Evolutionary conservation across 2,329 filamentous ascomycete species (phyloP).

Genomic region (Chaetomium sp.): DNA sequence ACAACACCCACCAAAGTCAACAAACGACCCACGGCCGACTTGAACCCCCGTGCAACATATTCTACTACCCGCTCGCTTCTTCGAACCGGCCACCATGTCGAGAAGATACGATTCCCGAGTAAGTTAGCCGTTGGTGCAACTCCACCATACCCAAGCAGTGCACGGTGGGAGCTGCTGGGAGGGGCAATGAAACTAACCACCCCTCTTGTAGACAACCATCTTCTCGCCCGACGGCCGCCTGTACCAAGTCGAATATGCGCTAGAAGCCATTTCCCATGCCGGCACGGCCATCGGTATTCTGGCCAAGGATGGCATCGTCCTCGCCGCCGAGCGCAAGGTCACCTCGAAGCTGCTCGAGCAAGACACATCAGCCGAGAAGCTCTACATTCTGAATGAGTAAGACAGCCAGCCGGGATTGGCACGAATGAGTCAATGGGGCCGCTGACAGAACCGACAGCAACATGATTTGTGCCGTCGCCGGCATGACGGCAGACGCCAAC

Average conservation of each 20-base stretch:
- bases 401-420: conserved; percentile 38
- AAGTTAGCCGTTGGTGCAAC: conserved; percentile 47
- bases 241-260: conserved; percentile 98
- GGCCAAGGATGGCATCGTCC: conserved; percentile 96
- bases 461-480: conserved; percentile 99
- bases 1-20: conserved; percentile 2
- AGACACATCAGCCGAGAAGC: conserved; percentile 99
- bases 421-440: background rate
- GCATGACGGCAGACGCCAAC: conserved; percentile 99
- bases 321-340: conserved; percentile 97
- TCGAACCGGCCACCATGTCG: conserved; percentile 65
- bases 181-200: conserved; percentile 33
- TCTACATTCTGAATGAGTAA: conserved; percentile 98
- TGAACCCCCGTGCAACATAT: background rate
- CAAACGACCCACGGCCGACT: conserved; percentile 12
- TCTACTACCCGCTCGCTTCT: background rate
- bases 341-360: conserved; percentile 99
- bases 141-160: conserved; percentile 16
- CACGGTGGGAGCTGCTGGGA: conserved; percentile 15
- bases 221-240: conserved; percentile 98
- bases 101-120: conserved; percentile 97
- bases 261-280: conserved; percentile 97
- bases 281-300: conserved; percentile 96
- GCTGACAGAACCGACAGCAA: conserved; percentile 62
- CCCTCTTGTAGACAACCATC: conserved; percentile 79